Percentiles rank a stretch among this genome's conserved stretches.
phyloP scores from a whole-genome alignment of 208 protist genomes.

The Zelonia costaricensis region DNA sequence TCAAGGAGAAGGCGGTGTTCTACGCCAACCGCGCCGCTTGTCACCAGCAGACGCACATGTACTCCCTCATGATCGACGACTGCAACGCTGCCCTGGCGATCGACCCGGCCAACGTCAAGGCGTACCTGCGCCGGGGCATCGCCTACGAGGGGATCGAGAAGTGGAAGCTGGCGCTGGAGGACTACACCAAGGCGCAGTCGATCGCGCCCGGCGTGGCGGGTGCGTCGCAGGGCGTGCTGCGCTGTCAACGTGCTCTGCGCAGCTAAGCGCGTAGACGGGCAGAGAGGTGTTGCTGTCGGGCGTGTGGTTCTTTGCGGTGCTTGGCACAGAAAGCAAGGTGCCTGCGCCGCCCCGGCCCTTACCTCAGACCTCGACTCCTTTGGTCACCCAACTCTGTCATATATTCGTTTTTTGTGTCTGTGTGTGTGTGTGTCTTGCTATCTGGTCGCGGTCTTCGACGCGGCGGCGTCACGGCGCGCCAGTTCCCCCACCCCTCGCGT shows the following conservation, averaged over 20 bases:
- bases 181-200: slow-evolving; percentile 76
- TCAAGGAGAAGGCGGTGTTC: slow-evolving; percentile 83
- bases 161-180: slow-evolving; percentile 88
- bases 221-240: slow-evolving; percentile 77
- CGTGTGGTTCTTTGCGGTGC: too few species aligned
- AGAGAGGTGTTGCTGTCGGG: not conserved
- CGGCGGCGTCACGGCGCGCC: too few species aligned
- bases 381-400: too few species aligned
- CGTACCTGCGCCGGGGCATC: slow-evolving; percentile 87
- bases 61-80: slow-evolving; percentile 84
- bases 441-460: too few species aligned
- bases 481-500: too few species aligned
- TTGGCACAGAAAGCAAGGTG: too few species aligned
- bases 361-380: too few species aligned
- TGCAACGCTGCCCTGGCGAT: slow-evolving; percentile 83
- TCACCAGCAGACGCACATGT: slow-evolving; percentile 89
- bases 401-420: too few species aligned
- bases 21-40: slow-evolving; percentile 92
- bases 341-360: too few species aligned
- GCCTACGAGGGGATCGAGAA: slow-evolving; percentile 92
- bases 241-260: slow-evolving; percentile 77
- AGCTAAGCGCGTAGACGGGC: not conserved
- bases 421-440: too few species aligned
- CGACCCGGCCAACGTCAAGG: slow-evolving; percentile 85
- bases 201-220: slow-evolving; percentile 55